Evolutionary conservation across 192 early-diverging fungal genomes (phyloP).

Genomic region (Backusella macrospora): DNA sequence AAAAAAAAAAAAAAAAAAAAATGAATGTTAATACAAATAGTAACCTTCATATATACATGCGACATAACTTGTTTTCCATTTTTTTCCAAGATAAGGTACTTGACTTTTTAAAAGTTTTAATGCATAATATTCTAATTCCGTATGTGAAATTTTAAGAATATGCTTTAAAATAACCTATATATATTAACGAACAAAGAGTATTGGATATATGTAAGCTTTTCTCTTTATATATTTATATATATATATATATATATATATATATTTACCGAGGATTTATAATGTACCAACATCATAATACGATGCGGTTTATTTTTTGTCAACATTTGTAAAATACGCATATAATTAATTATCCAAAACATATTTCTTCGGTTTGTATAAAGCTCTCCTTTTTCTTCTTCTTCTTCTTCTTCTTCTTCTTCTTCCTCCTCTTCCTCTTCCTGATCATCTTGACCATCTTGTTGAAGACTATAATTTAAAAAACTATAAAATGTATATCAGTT

Average conservation of each 20-base stretch:
- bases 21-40: background rate
- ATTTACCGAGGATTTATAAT: slow-evolving; percentile 79
- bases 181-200: background rate
- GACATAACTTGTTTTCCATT: slow-evolving; percentile 69
- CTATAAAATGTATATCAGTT: background rate
- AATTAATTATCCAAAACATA: slow-evolving; percentile 70
- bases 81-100: slow-evolving; percentile 75
- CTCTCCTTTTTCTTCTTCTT: background rate
- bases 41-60: background rate
- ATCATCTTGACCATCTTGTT: background rate
- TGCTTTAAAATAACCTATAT: slow-evolving; percentile 70
- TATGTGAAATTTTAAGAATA: slow-evolving; percentile 72
- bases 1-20: slow-evolving; percentile 5
- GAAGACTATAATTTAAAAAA: background rate
- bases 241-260: no score
- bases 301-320: slow-evolving; percentile 78
- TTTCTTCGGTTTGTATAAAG: slow-evolving; percentile 54
- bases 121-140: slow-evolving; percentile 65
- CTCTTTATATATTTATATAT: no score
- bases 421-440: background rate
- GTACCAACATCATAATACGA: slow-evolving; percentile 74
- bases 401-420: background rate
- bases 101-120: slow-evolving; percentile 83
- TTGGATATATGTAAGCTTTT: no score
- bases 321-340: slow-evolving; percentile 78